Percentiles rank a stretch among this genome's conserved stretches.
phyloP scores from a whole-genome alignment of 495 filamentous ascomycete genomes.

The Trichocladium uniseriatum region DNA sequence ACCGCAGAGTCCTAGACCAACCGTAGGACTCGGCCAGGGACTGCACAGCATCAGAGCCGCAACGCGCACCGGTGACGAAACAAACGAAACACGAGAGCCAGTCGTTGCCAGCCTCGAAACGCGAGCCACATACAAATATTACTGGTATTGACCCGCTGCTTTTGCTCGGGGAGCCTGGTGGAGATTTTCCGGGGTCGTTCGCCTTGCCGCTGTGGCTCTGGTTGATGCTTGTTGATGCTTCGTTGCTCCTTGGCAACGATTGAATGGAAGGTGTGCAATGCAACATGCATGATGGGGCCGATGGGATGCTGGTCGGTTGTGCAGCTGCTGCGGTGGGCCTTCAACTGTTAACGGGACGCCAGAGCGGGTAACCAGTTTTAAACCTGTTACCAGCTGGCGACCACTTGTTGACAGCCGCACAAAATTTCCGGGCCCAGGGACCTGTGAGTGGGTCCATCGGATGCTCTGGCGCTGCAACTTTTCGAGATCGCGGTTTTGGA shows the following conservation, averaged over 20 bases:
- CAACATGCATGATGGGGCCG: neutral
- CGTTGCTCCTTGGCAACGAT: no score
- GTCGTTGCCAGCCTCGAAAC: neutral
- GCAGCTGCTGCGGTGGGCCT: no score
- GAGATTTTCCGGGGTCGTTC: no score
- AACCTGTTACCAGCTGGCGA: conserved; percentile 5
- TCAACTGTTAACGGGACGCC: no score
- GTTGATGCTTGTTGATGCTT: no score
- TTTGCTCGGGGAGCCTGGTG: no score
- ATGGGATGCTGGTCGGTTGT: neutral
- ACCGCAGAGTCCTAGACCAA: conserved; percentile 9
- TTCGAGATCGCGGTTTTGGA: conserved; percentile 9
- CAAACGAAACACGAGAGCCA: neutral
- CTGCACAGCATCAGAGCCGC: conserved; percentile 10
- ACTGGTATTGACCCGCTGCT: no score
- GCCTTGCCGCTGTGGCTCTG: no score
- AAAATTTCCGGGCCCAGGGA: conserved; percentile 1
- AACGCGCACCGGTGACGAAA: neutral
- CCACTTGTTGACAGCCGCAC: conserved; percentile 1
- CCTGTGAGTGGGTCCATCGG: neutral
- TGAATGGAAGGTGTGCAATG: no score
- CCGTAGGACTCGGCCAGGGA: conserved; percentile 6
- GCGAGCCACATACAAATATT: no score
- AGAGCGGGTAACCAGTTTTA: no score
- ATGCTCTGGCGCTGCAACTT: conserved; percentile 8